Percentiles rank a stretch among this genome's conserved stretches.
Evolutionary conservation across 2,329 filamentous ascomycete species (phyloP).

Genomic region (Thermothelomyces thermophilus): DNA sequence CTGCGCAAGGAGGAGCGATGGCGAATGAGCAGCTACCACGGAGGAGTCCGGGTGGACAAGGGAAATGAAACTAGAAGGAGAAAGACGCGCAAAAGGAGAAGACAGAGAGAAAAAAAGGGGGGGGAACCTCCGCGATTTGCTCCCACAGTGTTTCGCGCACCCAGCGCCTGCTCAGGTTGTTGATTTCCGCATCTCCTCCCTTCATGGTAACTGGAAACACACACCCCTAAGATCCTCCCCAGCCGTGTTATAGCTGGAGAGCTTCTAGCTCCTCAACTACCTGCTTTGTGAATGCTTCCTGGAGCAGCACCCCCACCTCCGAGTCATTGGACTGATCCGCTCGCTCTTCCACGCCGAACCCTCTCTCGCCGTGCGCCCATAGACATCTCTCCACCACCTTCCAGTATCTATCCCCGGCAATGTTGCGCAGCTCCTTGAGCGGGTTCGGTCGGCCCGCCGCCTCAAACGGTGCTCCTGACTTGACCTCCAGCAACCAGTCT

Average conservation of each 20-base stretch:
- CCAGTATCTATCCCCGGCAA: constrained; percentile 21
- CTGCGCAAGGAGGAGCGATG: too few relatives aligned
- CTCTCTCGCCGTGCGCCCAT: constrained; percentile 24
- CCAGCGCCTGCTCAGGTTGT: too few relatives aligned
- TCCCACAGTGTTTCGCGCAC: too few relatives aligned
- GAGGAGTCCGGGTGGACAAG: too few relatives aligned
- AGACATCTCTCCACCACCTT: constrained; percentile 21
- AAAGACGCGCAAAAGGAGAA: too few relatives aligned
- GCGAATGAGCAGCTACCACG: too few relatives aligned
- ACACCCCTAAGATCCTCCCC: too few relatives aligned
- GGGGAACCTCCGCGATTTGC: too few relatives aligned
- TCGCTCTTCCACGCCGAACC: constrained; percentile 22
- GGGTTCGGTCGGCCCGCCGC: constrained; percentile 15
- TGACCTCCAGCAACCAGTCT: constrained; percentile 22
- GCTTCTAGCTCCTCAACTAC: constrained; percentile 22
- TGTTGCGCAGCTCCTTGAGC: constrained; percentile 19
- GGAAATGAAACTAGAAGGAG: too few relatives aligned
- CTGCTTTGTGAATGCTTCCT: constrained; percentile 22
- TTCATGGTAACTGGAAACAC: too few relatives aligned
- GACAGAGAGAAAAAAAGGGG: too few relatives aligned
- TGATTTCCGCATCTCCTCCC: too few relatives aligned
- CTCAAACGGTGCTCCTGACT: constrained; percentile 11
- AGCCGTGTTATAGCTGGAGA: constrained; percentile 14
- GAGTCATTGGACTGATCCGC: constrained; percentile 21
- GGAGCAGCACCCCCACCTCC: constrained; percentile 17